Evolutionary conservation across 306 rosid species (phyloP).

Genomic region (Cucurbita maxima): DNA sequence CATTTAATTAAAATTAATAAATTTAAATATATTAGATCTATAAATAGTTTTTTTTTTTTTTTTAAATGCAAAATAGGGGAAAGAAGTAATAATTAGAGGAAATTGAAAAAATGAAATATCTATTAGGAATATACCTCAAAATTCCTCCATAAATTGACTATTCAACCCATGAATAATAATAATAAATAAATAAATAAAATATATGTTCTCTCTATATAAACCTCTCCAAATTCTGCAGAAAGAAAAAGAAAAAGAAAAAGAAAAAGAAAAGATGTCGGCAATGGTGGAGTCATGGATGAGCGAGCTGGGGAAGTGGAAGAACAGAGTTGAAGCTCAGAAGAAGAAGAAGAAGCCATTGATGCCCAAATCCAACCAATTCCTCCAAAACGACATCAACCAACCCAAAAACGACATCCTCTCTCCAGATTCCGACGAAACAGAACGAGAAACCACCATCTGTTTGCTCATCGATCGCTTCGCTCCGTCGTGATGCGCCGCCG

Average conservation of each 20-base stretch:
- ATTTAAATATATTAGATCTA: too few species aligned
- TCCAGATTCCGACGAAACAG: neutral
- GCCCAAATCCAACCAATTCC: constrained; percentile 9
- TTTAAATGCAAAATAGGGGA: too few species aligned
- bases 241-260: neutral
- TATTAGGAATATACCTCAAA: too few species aligned
- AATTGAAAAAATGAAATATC: too few species aligned
- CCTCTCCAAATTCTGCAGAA: constrained; percentile 4
- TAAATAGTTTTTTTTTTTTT: too few species aligned
- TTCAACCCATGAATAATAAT: too few species aligned
- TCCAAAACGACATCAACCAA: neutral
- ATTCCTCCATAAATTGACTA: too few species aligned
- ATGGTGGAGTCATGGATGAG: constrained; percentile 48
- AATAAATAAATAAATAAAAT: too few species aligned
- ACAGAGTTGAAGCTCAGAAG: constrained; percentile 21
- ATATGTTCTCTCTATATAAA: neutral
- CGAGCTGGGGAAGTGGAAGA: constrained; percentile 46
- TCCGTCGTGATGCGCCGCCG: constrained; percentile 31
- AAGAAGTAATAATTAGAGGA: too few species aligned
- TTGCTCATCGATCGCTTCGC: constrained; percentile 84
- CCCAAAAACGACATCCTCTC: neutral
- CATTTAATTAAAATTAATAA: too few species aligned
- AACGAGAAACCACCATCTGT: constrained; percentile 38
- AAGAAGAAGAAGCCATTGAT: constrained; percentile 9
- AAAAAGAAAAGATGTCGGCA: constrained; percentile 35